Evolutionary conservation across 1,139 yeast species (phyloP), one percentile per base, ranked within the genome.

Genomic region (Hemisphaericaspora subhashii): DNA sequence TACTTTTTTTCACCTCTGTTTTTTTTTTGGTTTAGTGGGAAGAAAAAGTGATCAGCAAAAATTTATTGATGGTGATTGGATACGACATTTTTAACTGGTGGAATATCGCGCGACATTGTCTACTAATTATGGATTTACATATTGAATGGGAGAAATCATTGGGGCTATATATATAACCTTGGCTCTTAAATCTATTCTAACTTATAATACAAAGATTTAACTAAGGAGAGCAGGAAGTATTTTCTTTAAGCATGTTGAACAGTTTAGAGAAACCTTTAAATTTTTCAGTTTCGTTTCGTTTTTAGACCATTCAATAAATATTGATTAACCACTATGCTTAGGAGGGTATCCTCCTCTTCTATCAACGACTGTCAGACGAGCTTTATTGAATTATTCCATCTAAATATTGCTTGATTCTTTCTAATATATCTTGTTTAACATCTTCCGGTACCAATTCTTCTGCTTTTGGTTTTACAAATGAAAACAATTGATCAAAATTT

Each of bases 381-480:
- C 3, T 9, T 15, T 29, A 68, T 42, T 68, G 64, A 16, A 69
- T 68, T 29, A 73, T 71, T 20, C 63, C 72, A 37, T 86, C 87
- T 41, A 88, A 68, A 51, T 85, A 83, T 21, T 68, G 69, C 53
- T 74, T 75, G 33, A 88, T 80, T 58, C 74, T 75, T 27, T 68
- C 66, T 48, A 86, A 57, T 16, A 83, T 68, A 30, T 81, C 86
- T 11, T 74, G 65, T 54, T 77, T 81, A 14, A 87, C 82, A 15
- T 70, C 68, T 12, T 72, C 78, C 1, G 95, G 89, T 4, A 88
- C 88, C 73, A 81, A 63, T 58, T 81, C 74, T 44, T 81, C 65
- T 0, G 92, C 94, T 51, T 69, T 68, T 9, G 86, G 83, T 53
- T 81, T 85, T 10, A 88, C 60, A 28, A 67, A 64, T 9, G 73